phyloP scores from a whole-genome alignment of 257 asterid species.

The Thymus quinquecostatus region DNA sequence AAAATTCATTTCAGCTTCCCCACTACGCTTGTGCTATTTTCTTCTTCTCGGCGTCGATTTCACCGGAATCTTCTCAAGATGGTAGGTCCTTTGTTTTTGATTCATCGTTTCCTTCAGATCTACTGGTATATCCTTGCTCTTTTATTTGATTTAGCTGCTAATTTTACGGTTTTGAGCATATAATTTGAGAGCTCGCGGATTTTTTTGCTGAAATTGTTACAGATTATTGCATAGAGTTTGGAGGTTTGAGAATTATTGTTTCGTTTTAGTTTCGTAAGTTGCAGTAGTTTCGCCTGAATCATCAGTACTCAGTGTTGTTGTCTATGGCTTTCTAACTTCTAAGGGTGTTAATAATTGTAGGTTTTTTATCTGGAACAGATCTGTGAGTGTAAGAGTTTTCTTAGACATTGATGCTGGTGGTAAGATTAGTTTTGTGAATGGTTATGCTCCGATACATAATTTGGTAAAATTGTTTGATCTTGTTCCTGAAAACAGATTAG shows the following conservation, averaged over 20 bases:
- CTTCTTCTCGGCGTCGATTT: slow-evolving; percentile 16
- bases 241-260: neutral
- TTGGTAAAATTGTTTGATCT: slow-evolving; percentile 2
- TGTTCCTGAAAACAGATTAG: slow-evolving; percentile 19
- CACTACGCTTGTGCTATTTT: slow-evolving; percentile 22
- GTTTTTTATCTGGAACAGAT: neutral
- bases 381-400: slow-evolving; percentile 11
- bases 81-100: slow-evolving; percentile 28
- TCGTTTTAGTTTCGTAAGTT: neutral
- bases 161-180: slow-evolving; percentile 2
- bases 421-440: neutral
- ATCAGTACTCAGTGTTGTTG: neutral
- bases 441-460: slow-evolving; percentile 9
- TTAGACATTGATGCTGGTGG: neutral
- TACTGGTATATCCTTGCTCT: neutral
- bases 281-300: slow-evolving; percentile 4
- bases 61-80: slow-evolving; percentile 25
- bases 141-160: slow-evolving; percentile 22
- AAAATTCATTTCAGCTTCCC: slow-evolving; percentile 18
- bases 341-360: slow-evolving; percentile 9
- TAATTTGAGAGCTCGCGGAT: slow-evolving; percentile 9
- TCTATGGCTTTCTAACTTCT: neutral
- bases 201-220: slow-evolving; percentile 1
- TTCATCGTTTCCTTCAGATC: neutral
- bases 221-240: neutral